These are phyloP conservation scores for Scedosporium aurantiacum DNA, from an alignment of 2,329 filamentous ascomycete genomes.

Conservation along the genomic window DNA sequence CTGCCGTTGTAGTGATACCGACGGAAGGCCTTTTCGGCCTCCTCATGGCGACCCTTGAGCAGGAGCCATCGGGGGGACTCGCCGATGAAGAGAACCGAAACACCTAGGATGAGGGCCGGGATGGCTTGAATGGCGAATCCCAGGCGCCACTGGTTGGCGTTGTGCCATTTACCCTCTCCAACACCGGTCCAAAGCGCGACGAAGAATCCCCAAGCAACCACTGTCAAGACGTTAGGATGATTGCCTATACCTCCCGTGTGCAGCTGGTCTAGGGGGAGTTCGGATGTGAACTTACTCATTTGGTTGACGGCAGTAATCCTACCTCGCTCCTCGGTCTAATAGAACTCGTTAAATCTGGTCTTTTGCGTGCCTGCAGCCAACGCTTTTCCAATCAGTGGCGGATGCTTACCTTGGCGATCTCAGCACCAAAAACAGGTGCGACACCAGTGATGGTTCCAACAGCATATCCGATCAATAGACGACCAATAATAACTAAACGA, in stretches of 20 bases:
- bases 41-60: slow-evolving; percentile 26
- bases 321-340: slow-evolving; percentile 24
- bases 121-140: slow-evolving; percentile 38
- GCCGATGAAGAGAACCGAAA: slow-evolving; percentile 31
- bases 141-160: slow-evolving; percentile 28
- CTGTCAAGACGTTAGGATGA: slow-evolving; percentile 11
- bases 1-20: slow-evolving; percentile 42
- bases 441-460: slow-evolving; percentile 30
- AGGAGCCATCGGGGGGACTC: slow-evolving; percentile 37
- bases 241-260: too few relatives aligned
- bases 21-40: slow-evolving; percentile 30
- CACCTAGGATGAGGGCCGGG: slow-evolving; percentile 35
- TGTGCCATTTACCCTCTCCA: slow-evolving; percentile 31
- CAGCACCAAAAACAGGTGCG: slow-evolving; percentile 27
- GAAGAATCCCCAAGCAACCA: slow-evolving; percentile 38
- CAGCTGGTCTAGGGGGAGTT: background rate
- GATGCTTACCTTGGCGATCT: slow-evolving; percentile 25
- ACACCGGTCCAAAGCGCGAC: slow-evolving; percentile 41
- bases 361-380: too few relatives aligned
- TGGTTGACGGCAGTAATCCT: slow-evolving; percentile 28
- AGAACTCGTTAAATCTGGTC: too few relatives aligned
- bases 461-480: slow-evolving; percentile 25
- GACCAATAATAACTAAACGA: slow-evolving; percentile 23
- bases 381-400: slow-evolving; percentile 2
- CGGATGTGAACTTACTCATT: slow-evolving; percentile 21